Base-by-base conservation (phyloP, 2,329 filamentous ascomycete species). In the Dothiorella sarmentorum region DNA sequence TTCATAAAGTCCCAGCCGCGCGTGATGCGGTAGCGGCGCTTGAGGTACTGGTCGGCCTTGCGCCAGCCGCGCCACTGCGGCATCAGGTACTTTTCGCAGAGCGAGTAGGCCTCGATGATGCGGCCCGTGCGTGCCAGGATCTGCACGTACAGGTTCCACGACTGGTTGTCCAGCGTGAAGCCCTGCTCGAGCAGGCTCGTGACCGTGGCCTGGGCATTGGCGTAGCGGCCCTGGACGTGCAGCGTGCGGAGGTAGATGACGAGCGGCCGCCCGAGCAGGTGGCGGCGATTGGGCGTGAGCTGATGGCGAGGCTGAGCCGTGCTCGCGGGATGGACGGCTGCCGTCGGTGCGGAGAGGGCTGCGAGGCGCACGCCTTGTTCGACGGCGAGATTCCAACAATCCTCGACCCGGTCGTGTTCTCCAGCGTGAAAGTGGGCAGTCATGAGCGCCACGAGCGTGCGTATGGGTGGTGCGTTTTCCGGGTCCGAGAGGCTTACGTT, bases 71-170 rank as follows among this genome's bases (percentile, higher is more conserved):
- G 82, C 82, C 91, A 96, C 31, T 83, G 79, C 1, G 83, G 80
- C 82, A 96, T 95, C 58, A 97, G 85, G 61, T 85, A 83, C 24
- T 79, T 75, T 75, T 97, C 93, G 69, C 89, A 93, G 53, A 86
- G 74, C 20, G 76, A 69, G 73, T 94, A 96, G 35, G 91, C 91
- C 18, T 87, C 79, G 47, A 83, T 74, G 65, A 82, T 81, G 44
- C 81, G 78, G 44, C 81, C 80, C 56, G 85, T 78, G 13, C 79
- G 76, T 22, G 85, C 83, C 26, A 97, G 83, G 52, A 80, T 73
- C 65, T 88, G 84, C 58, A 96, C 81, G 63, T 89, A 86, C 52
- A 82, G 79, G 69, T 96, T 94, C 91, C 91, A 96, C 64, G 90
- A 91, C 65, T 81, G 82, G 69, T 83, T 86, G 67, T 90, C 87